Conservation (phyloP, 2,329 filamentous ascomycete genomes). For the Pseudonectria buxi region DNA sequence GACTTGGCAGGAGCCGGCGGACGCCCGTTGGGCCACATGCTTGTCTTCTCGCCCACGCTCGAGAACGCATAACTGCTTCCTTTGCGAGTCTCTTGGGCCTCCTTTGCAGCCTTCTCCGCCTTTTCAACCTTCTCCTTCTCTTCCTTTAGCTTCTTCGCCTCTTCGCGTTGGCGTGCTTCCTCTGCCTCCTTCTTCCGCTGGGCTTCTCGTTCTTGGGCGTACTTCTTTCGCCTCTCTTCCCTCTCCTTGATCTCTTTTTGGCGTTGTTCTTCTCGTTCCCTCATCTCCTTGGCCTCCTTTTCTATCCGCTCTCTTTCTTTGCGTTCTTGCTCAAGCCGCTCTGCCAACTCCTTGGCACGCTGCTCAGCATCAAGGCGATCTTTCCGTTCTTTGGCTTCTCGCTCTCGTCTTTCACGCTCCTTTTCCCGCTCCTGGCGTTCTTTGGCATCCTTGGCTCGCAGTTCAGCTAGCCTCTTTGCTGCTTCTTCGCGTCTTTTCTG, state of each 20-base stretch:
- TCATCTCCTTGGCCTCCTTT: slow-evolving; percentile 34
- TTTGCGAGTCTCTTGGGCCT: too few species aligned
- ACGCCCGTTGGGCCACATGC: slow-evolving; percentile 61
- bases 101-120: slow-evolving; percentile 21
- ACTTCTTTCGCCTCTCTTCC: slow-evolving; percentile 23
- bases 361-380: slow-evolving; percentile 23
- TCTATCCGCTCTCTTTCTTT: slow-evolving; percentile 37
- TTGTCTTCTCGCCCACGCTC: slow-evolving; percentile 61
- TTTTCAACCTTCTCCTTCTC: slow-evolving; percentile 30
- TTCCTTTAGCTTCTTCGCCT: slow-evolving; percentile 29
- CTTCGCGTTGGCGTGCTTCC: slow-evolving; percentile 13
- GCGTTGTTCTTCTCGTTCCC: slow-evolving; percentile 22
- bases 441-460: slow-evolving; percentile 49
- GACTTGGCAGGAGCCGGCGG: slow-evolving; percentile 32
- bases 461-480: slow-evolving; percentile 44
- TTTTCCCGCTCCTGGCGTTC: slow-evolving; percentile 38
- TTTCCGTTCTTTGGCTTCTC: slow-evolving; percentile 25
- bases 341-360: slow-evolving; percentile 23
- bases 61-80: slow-evolving; percentile 52
- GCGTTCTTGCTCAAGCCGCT: slow-evolving; percentile 33
- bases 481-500: slow-evolving; percentile 53
- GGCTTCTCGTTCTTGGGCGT: slow-evolving; percentile 28
- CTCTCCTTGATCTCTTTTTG: slow-evolving; percentile 25
- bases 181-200: slow-evolving; percentile 37
- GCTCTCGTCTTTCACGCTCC: slow-evolving; percentile 29